phyloP scores from a whole-genome alignment of 129 eudicot species.

The Calendula officinalis region DNA sequence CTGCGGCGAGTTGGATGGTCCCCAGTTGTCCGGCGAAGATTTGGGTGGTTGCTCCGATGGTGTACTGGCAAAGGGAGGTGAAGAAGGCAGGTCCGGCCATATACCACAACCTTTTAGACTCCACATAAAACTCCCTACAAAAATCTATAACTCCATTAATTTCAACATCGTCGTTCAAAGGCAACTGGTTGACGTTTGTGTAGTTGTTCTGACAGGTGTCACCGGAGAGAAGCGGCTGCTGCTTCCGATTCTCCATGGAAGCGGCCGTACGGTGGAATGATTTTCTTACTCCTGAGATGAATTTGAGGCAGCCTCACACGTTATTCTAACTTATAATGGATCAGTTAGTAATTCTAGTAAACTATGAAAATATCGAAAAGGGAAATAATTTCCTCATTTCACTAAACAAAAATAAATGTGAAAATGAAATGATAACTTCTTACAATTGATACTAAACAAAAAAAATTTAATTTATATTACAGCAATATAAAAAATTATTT shows the following conservation, averaged over 20 bases:
- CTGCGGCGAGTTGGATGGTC: constrained; percentile 53
- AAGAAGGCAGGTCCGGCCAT: constrained; percentile 65
- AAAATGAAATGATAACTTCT: no score
- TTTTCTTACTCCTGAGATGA: neutral
- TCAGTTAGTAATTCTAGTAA: no score
- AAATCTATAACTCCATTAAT: constrained; percentile 35
- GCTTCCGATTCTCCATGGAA: constrained; percentile 8
- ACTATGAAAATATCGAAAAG: no score
- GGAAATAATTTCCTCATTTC: no score
- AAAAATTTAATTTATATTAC: no score
- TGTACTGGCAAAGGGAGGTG: constrained; percentile 57
- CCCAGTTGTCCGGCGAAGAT: constrained; percentile 59
- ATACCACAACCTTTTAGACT: constrained; percentile 52
- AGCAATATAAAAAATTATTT: no score
- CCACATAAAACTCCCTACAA: constrained; percentile 29
- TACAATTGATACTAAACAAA: no score
- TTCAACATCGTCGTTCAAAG: constrained; percentile 16
- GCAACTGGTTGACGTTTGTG: constrained; percentile 4
- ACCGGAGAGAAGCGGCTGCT: constrained; percentile 27
- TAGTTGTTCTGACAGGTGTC: neutral
- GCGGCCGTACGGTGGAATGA: no score
- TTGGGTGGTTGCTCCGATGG: constrained; percentile 61
- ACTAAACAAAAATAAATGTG: no score
- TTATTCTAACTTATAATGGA: no score
- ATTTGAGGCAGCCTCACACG: neutral